Base-by-base conservation (phyloP, 176 grass and related monocot species). In the Cenchrus americanus region DNA sequence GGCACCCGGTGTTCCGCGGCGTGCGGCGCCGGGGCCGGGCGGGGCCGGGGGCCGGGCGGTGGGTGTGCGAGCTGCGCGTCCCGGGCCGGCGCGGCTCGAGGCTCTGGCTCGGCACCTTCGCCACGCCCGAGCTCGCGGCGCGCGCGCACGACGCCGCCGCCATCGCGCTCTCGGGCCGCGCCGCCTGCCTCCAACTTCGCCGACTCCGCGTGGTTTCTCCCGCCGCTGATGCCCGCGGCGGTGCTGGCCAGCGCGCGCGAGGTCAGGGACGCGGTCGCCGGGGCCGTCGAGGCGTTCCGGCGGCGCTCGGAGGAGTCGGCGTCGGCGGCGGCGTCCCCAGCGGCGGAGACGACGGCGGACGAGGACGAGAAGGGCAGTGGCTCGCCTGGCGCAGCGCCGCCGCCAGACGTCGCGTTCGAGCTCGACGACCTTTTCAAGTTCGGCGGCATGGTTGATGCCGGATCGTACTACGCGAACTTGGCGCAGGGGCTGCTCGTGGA, bases 61-160 rank as follows among this genome's bases (percentile, higher is more conserved):
- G 94, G 92, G 89, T 94, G 27, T 94, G 92, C 65, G 94, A 94
- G 75, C 83, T 88, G 19, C 90, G 94, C 27, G 70, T 94, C 18
- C 91, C 73, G 0, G 78, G 83, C 4, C 4, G 54, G 2, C 73
- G 37, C 17, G 72, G 71, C 0, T 48, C 13, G 3, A 62, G 94
- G 71, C 85, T 97, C 73, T 97, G 95, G 95, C 88, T 97, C 10
- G 95, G 95, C 23, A 94, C 95, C 51, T 97, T 89, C 86, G 18
- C 17, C 49, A 89, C 84, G 15, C 81, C 92, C 60, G 92, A 97
- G 61, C 68, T 74, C 51, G 92, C 92, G 0, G 92, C 90, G 18
- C 80, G 92, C 27, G 95, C 95, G 0, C 92, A 19, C 87, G 95
- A 97, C 69, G 88, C 89, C 7, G 95, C 92, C 9, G 73, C 69